Evolutionary conservation across 2,329 filamentous ascomycete genomes (phyloP).

Genomic region (Neoarthrinium moseri): DNA sequence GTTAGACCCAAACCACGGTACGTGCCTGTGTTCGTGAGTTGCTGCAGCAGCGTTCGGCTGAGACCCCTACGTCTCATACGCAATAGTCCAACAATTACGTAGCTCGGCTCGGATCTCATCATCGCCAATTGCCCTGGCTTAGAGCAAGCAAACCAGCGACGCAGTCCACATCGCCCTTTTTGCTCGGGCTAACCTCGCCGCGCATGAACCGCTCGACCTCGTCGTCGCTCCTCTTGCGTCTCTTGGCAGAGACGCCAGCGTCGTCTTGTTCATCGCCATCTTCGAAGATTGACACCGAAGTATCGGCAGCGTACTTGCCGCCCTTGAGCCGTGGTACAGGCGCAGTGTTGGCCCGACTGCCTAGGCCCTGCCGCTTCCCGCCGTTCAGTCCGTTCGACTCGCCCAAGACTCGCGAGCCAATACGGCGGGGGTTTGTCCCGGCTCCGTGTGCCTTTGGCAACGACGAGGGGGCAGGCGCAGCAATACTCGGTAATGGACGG

Average conservation of each 20-base stretch:
- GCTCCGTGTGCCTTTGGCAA: neutral
- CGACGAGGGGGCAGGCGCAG: slow-evolving; percentile 17
- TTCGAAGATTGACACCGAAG: slow-evolving; percentile 49
- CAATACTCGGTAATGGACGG: slow-evolving; percentile 35
- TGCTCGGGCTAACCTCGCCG: slow-evolving; percentile 63
- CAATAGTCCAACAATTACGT: no score
- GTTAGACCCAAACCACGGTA: no score
- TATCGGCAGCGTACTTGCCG: slow-evolving; percentile 20
- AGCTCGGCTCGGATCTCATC: no score
- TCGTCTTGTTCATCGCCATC: slow-evolving; percentile 30
- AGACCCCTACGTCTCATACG: no score
- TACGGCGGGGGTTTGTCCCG: slow-evolving; percentile 36
- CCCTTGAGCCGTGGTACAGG: slow-evolving; percentile 29
- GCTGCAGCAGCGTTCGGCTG: no score
- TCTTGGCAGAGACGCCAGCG: slow-evolving; percentile 2
- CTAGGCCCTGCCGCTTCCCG: slow-evolving; percentile 26
- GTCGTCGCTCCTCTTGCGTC: slow-evolving; percentile 37
- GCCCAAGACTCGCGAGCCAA: slow-evolving; percentile 36
- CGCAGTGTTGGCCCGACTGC: slow-evolving; percentile 36
- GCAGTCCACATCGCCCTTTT: slow-evolving; percentile 81
- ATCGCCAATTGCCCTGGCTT: slow-evolving; percentile 89
- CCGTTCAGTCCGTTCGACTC: slow-evolving; percentile 30
- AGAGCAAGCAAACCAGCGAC: slow-evolving; percentile 85
- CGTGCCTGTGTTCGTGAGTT: no score
- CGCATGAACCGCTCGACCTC: slow-evolving; percentile 76